Base-by-base conservation (phyloP, 2,329 filamentous ascomycete species). In the Aspergillus latus region DNA sequence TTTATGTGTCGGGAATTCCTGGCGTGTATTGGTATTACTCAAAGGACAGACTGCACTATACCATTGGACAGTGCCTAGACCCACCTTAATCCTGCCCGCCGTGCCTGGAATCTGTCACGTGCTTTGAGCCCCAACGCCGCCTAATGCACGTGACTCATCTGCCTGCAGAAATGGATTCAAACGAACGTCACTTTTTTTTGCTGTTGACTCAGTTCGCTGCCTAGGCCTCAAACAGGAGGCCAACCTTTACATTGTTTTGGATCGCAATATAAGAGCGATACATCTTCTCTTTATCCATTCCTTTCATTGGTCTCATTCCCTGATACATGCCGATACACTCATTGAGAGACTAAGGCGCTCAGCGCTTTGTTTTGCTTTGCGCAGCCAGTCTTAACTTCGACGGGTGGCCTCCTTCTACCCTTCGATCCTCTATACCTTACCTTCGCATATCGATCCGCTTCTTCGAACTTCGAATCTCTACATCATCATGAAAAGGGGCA, bases 401-500 rank as follows among this genome's bases (percentile, higher is more conserved):
- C 29, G 48, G 28, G 9, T 36, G 44, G 52, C 32, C 28, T 37
- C 29, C 21, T 47, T 34, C 15, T 10, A 52, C 40, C 26, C 34
- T 28, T 21, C n/a, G 44, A 43, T 21, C 21, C 21, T 21, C 21
- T 16, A 11, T 7, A 39, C 43, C 21, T 43, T 26, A 44, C 45
- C 32, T 28, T 28, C 7, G 28, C 16, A 11, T 32, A 44, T 30
- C 21, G 21, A 21, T 21, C 21, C 21, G 21, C 21, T 21, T 21
- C 21, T 5, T 48, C 15, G 6, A 3, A 28, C 16, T 48, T 9
- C 26, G 42, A 43, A 28, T 10, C 8, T 10, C 21, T 32, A 58
- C 43, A 61, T 61, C 59, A 73, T 72, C 64, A 72, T 68, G 64
- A 66, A 62, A 54, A 66, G 60, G 54, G 64, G 68, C 45, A 74